Conservation (phyloP, 495 filamentous ascomycete genomes). For the Penicillium dipodomyicola region DNA sequence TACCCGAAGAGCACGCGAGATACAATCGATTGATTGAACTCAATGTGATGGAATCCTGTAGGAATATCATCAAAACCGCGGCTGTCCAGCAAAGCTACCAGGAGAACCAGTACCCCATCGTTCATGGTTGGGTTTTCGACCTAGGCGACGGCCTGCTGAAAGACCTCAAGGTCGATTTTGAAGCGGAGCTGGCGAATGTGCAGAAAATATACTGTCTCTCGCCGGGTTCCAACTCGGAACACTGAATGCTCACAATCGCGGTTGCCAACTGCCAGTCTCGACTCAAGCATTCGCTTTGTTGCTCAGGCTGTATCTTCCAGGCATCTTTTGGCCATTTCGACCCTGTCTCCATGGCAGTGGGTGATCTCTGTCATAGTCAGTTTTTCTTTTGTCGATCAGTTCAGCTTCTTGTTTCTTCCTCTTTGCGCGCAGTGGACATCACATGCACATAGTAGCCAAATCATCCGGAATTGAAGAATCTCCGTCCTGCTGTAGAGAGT, state of each 20-base stretch:
- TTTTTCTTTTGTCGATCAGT: neutral
- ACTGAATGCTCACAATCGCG: neutral
- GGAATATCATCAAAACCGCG: conserved; percentile 57
- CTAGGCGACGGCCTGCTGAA: conserved; percentile 54
- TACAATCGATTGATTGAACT: conserved; percentile 60
- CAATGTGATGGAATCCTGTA: conserved; percentile 62
- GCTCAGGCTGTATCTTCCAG: neutral
- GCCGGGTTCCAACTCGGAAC: neutral
- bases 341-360: neutral
- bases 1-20: conserved; percentile 43
- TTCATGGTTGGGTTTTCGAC: conserved; percentile 70
- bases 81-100: conserved; percentile 62
- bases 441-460: no score
- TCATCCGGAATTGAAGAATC: neutral
- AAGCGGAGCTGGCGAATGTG: conserved; percentile 26
- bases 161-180: conserved; percentile 50
- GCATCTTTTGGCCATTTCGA: neutral
- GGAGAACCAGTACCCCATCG: conserved; percentile 60
- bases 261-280: neutral
- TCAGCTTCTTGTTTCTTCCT: neutral
- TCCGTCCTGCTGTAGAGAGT: neutral
- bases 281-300: neutral
- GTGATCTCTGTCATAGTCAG: neutral
- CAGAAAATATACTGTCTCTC: conserved; percentile 36
- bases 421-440: neutral